A percentile compares a stretch with the other conserved stretches of the same genome.
These are phyloP conservation scores for Nepenthes alata DNA, from an alignment of 179 eudicot species.

Conservation along the genomic window DNA sequence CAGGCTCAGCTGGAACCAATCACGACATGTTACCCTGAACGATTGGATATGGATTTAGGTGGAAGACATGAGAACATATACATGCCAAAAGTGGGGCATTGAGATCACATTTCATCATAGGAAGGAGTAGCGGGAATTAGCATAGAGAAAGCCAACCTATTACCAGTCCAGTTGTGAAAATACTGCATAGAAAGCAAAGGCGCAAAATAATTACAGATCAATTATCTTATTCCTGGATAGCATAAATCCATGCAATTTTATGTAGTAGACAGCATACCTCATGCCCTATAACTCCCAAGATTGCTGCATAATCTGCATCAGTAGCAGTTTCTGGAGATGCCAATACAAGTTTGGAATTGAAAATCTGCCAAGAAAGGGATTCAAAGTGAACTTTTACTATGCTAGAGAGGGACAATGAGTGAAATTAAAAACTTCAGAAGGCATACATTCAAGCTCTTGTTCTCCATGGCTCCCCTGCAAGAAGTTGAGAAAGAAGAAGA, in stretches of 20 bases:
- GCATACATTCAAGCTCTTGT: slow-evolving; percentile 90
- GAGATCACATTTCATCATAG: neutral
- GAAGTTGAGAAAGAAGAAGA: neutral
- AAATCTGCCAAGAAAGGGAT: slow-evolving; percentile 40
- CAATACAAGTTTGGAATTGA: slow-evolving; percentile 95
- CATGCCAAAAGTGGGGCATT: neutral
- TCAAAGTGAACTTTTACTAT: slow-evolving; percentile 6
- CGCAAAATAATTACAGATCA: neutral
- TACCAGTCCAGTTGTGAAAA: slow-evolving; percentile 99
- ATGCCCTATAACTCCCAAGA: slow-evolving; percentile 96
- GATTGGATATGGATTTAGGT: neutral
- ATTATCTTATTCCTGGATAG: neutral
- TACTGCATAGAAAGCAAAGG: slow-evolving; percentile 44
- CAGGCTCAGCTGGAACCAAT: slow-evolving; percentile 97
- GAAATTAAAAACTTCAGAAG: slow-evolving; percentile 6
- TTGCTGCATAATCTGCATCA: slow-evolving; percentile 92
- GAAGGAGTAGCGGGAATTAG: neutral
- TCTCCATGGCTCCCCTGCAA: slow-evolving; percentile 99
- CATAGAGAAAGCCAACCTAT: slow-evolving; percentile 40
- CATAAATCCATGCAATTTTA: neutral
- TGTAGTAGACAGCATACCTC: slow-evolving; percentile 41
- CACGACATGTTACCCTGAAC: slow-evolving; percentile 90
- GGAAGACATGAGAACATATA: neutral
- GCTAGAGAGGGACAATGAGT: slow-evolving; percentile 1
- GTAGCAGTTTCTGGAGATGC: slow-evolving; percentile 99